Conservation (phyloP, 305 asterid genomes). For the Striga hermonthica region DNA sequence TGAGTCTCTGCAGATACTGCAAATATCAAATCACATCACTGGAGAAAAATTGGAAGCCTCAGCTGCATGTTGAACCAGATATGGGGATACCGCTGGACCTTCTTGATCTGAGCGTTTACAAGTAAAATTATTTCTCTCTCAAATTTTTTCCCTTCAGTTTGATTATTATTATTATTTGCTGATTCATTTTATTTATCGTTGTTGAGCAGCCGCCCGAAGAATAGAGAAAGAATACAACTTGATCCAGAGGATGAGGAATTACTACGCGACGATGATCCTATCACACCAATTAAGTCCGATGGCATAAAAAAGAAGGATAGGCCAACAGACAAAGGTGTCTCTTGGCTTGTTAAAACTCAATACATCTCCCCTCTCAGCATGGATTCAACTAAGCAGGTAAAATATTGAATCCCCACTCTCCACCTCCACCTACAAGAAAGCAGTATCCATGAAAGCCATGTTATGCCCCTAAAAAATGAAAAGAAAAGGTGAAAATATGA, state of each 20-base stretch:
- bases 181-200: constrained; percentile 25
- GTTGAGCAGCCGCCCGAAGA: constrained; percentile 77
- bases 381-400: constrained; percentile 89
- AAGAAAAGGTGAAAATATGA: not conserved
- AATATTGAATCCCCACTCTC: constrained; percentile 3
- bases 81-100: constrained; percentile 97
- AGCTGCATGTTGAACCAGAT: constrained; percentile 91
- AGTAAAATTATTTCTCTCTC: constrained; percentile 45
- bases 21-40: constrained; percentile 79
- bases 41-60: constrained; percentile 98
- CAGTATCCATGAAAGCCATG: too few relatives aligned
- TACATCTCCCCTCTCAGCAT: constrained; percentile 90
- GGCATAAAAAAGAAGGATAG: constrained; percentile 91
- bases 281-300: constrained; percentile 80
- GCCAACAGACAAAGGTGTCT: constrained; percentile 90
- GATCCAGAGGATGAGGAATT: constrained; percentile 90
- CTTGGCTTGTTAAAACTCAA: constrained; percentile 98
- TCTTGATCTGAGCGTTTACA: constrained; percentile 94
- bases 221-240: constrained; percentile 51
- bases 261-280: constrained; percentile 81
- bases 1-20: constrained; percentile 63
- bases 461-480: too few relatives aligned
- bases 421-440: not conserved
- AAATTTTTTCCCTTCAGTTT: constrained; percentile 25
- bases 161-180: constrained; percentile 13